These are phyloP conservation scores for Gossypium aridum DNA, from an alignment of 441 rosid species.

Conservation along the genomic window DNA sequence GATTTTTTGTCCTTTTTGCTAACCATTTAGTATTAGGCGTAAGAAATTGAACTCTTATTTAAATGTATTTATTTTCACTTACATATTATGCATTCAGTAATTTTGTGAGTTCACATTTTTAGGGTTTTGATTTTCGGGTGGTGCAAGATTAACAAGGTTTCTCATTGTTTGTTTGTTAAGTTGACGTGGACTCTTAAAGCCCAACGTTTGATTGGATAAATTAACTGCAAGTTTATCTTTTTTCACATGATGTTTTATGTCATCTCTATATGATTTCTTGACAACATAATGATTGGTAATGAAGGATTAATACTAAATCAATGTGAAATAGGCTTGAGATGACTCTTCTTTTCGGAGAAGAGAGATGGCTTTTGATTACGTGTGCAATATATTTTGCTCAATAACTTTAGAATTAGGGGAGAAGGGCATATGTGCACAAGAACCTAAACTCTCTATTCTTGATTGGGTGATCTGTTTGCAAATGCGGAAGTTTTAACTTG, in stretches of 20 bases:
- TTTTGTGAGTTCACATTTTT: not conserved
- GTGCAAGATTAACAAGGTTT: not conserved
- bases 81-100: not conserved
- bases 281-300: not conserved
- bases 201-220: not conserved
- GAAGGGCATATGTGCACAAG: not conserved
- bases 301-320: no score
- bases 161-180: not conserved
- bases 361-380: not conserved
- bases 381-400: not conserved
- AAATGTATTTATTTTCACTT: not conserved
- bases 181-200: not conserved
- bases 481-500: not conserved
- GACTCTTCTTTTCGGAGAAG: no score
- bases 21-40: not conserved
- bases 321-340: no score
- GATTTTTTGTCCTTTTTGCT: not conserved
- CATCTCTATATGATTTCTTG: not conserved
- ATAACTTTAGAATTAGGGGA: not conserved
- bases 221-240: not conserved
- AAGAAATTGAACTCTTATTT: not conserved
- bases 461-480: not conserved
- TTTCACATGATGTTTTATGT: not conserved
- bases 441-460: not conserved
- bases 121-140: not conserved